Evolutionary conservation across 306 rosid species (phyloP).

Genomic region (Quercus mongolica): DNA sequence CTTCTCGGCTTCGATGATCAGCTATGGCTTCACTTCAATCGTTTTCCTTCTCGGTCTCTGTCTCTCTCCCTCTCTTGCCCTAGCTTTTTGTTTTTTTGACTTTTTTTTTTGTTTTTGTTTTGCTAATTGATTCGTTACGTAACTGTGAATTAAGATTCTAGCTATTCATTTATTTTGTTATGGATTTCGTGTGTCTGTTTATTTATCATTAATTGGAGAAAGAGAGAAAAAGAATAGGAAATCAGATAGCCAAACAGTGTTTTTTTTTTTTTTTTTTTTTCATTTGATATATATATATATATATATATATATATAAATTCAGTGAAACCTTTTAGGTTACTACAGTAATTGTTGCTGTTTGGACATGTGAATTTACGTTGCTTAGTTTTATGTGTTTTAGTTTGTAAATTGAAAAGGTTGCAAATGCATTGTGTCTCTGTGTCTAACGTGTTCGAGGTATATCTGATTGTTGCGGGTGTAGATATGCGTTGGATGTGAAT

Average conservation of each 20-base stretch:
- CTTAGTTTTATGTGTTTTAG: slow-evolving; percentile 8
- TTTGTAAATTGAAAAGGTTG: slow-evolving; percentile 24
- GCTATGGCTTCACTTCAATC: slow-evolving; percentile 94
- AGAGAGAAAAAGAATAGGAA: not conserved
- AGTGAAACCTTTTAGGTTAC: not conserved
- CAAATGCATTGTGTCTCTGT: slow-evolving; percentile 14
- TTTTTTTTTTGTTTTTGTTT: not conserved
- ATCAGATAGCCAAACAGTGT: not conserved
- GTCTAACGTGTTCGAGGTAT: slow-evolving; percentile 31
- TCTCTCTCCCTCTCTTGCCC: slow-evolving; percentile 15
- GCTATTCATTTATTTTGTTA: not conserved
- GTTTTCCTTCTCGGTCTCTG: slow-evolving; percentile 82
- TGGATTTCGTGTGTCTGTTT: not conserved
- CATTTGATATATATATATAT: not conserved
- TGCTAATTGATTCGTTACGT: not conserved
- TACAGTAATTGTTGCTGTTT: not conserved
- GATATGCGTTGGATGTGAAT: slow-evolving; percentile 96
- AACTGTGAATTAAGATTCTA: not conserved
- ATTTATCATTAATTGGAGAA: no score
- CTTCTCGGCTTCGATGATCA: slow-evolving; percentile 91
- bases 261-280: not conserved
- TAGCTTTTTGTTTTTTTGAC: not conserved
- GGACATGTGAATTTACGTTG: not conserved
- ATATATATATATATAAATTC: not conserved
- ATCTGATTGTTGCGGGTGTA: slow-evolving; percentile 42